Percentiles rank a stretch among this genome's conserved stretches.
phyloP scores from a whole-genome alignment of 2,329 filamentous ascomycete genomes.

The Mycocentrospora acerina region DNA sequence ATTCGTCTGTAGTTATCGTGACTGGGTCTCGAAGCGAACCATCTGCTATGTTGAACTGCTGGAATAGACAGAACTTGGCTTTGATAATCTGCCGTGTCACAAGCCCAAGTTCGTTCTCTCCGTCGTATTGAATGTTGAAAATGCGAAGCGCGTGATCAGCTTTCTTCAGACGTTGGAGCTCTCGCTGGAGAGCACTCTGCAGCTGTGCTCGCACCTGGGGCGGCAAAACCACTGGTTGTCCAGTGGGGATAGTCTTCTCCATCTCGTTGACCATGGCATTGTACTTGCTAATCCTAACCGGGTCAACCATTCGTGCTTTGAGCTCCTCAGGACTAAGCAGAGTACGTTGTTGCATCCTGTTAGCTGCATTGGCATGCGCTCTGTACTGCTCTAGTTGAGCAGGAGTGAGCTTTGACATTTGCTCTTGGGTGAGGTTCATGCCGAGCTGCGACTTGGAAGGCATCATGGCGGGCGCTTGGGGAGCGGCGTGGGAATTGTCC shows the following conservation, averaged over 20 bases:
- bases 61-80: constrained; percentile 25
- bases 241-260: constrained; percentile 25
- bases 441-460: constrained; percentile 35
- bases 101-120: constrained; percentile 21
- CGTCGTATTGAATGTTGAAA: constrained; percentile 31
- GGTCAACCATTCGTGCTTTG: constrained; percentile 26
- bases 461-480: constrained; percentile 41
- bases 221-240: constrained; percentile 23
- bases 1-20: constrained; percentile 30
- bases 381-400: constrained; percentile 35
- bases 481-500: constrained; percentile 25
- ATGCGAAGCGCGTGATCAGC: constrained; percentile 34
- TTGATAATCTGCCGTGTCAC: constrained; percentile 30
- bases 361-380: constrained; percentile 30
- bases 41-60: constrained; percentile 31
- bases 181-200: constrained; percentile 28
- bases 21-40: constrained; percentile 32
- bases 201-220: constrained; percentile 26
- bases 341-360: constrained; percentile 25
- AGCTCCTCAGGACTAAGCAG: constrained; percentile 27
- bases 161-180: constrained; percentile 29
- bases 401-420: constrained; percentile 36
- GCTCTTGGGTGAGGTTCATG: constrained; percentile 33
- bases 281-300: constrained; percentile 28
- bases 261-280: constrained; percentile 31